Evolutionary conservation across 805 yeast genomes (phyloP).

Genomic region (Wickerhamomyces xylosicus): DNA sequence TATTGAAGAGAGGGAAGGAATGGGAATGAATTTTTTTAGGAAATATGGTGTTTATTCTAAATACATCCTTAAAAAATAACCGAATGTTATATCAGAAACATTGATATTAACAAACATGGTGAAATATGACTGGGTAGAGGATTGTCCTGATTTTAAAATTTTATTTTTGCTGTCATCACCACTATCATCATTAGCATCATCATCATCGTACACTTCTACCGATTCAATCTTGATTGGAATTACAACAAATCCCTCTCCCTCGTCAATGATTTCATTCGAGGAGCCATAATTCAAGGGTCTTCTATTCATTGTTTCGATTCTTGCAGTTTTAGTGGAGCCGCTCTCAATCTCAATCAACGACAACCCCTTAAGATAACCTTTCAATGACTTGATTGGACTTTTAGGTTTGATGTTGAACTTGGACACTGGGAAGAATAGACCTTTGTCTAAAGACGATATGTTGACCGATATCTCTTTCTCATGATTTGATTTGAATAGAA

Average conservation of each 20-base stretch:
- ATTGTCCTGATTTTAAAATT: no score
- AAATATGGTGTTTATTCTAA: no score
- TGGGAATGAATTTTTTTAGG: no score
- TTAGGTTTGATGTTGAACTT: conserved; percentile 6
- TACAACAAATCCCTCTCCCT: conserved; percentile 21
- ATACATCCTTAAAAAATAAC: no score
- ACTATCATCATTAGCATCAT: no score
- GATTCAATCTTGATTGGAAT: conserved; percentile 16
- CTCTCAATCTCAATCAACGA: conserved; percentile 22
- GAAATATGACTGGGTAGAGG: no score
- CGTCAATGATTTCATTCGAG: conserved; percentile 9
- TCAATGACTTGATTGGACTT: conserved; percentile 10
- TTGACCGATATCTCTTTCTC: conserved; percentile 5
- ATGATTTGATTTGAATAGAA: conserved; percentile 13
- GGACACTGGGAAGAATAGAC: conserved; percentile 12
- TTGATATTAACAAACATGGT: no score
- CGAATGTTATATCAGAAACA: no score
- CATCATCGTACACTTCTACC: no score
- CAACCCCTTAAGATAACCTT: conserved; percentile 12
- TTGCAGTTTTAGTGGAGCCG: conserved; percentile 16
- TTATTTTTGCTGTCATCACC: no score
- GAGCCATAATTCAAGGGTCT: conserved; percentile 3
- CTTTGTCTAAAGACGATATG: conserved; percentile 8
- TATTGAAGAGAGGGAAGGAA: no score
- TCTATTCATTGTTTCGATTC: conserved; percentile 23